These are phyloP conservation scores for Pleurotus pulmonarius DNA, from an alignment of 768 basidiomycete species.

Conservation along the genomic window DNA sequence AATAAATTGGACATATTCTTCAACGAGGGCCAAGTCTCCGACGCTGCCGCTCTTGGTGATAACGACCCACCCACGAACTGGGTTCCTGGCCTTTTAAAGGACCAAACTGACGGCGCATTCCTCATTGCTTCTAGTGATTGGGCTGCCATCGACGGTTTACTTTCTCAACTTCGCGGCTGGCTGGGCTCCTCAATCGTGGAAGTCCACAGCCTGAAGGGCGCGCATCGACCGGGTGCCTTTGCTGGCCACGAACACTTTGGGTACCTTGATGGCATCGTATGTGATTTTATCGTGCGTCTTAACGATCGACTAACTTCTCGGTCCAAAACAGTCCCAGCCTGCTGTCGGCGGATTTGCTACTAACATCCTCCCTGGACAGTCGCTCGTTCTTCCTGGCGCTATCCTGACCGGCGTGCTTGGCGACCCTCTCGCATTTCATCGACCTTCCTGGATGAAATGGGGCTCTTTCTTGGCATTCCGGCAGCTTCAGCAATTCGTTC, in stretches of 20 bases:
- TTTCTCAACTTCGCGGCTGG: conserved; percentile 4
- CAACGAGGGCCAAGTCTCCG: conserved; percentile 8
- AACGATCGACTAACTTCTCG: background rate
- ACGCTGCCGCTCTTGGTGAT: conserved; percentile 10
- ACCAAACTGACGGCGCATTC: conserved; percentile 16
- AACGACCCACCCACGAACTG: conserved; percentile 11
- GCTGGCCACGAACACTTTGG: conserved; percentile 25
- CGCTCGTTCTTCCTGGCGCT: conserved; percentile 12
- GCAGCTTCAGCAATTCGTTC: conserved; percentile 28
- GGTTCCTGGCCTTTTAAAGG: conserved; percentile 11
- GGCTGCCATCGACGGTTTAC: conserved; percentile 2
- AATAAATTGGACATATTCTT: conserved; percentile 11
- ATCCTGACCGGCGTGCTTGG: conserved; percentile 18
- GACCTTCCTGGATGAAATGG: conserved; percentile 20
- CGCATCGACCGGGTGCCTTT: conserved; percentile 17
- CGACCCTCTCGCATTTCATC: conserved; percentile 14
- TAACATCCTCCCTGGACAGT: conserved; percentile 9
- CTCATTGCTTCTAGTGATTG: conserved; percentile 14
- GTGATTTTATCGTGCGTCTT: background rate
- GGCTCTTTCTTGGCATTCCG: conserved; percentile 31
- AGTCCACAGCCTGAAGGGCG: conserved; percentile 13
- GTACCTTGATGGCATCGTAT: conserved; percentile 16
- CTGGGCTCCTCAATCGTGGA: conserved; percentile 12
- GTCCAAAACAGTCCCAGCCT: conserved; percentile 1
- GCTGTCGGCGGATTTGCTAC: conserved; percentile 15